Percentiles rank a stretch among this genome's conserved stretches.
phyloP scores from a whole-genome alignment of 1,284 basidiomycete genomes.

The Pseudomicrostroma phylloplanum region DNA sequence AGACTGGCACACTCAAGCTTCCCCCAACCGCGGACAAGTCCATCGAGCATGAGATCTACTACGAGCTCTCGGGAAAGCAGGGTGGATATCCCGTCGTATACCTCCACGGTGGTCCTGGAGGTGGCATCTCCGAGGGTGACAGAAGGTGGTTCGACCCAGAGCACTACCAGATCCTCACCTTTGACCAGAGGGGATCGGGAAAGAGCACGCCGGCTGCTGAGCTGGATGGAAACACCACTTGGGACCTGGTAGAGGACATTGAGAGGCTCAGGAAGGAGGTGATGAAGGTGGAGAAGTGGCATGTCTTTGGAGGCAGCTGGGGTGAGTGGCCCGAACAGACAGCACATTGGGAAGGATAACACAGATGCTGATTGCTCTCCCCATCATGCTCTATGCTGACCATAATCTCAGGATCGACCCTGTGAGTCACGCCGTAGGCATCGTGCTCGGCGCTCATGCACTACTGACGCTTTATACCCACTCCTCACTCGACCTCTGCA shows the following conservation, averaged over 20 bases:
- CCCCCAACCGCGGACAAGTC: constrained; percentile 18
- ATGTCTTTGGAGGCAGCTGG: constrained; percentile 55
- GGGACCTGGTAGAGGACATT: constrained; percentile 85
- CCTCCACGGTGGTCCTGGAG: constrained; percentile 47
- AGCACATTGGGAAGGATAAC: too few species aligned
- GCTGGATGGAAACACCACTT: constrained; percentile 82
- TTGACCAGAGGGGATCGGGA: constrained; percentile 66
- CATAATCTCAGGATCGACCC: constrained; percentile 58
- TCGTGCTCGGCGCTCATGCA: background rate
- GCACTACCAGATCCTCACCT: constrained; percentile 36
- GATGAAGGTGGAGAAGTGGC: constrained; percentile 40
- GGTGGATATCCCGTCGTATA: constrained; percentile 40
- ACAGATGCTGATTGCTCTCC: too few species aligned
- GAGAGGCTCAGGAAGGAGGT: constrained; percentile 72
- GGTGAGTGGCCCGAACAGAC: constrained; percentile 52
- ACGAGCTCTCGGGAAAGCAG: constrained; percentile 37
- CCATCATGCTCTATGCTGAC: too few species aligned
- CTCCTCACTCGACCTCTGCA: background rate
- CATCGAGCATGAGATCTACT: constrained; percentile 32
- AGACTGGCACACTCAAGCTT: constrained; percentile 23
- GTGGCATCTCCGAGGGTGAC: constrained; percentile 32
- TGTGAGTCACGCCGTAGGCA: constrained; percentile 50
- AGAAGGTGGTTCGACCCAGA: constrained; percentile 45
- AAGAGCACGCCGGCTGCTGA: constrained; percentile 74
- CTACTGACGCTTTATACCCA: too few species aligned